Base-by-base conservation (phyloP, 2,329 filamentous ascomycete genomes). In the Mycosphaerella sp. region DNA sequence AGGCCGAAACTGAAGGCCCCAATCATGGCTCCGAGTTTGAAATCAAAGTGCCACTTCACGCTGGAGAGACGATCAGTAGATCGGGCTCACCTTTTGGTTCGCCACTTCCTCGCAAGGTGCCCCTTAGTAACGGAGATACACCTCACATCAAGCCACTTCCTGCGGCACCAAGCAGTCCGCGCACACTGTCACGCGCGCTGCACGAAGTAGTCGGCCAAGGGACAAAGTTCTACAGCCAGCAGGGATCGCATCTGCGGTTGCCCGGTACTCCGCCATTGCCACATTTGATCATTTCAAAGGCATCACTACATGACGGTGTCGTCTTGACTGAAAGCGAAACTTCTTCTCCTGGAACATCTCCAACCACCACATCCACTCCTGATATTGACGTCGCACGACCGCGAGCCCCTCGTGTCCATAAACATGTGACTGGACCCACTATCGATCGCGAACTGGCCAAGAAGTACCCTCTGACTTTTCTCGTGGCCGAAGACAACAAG, bases 401-500 rank as follows among this genome's bases (percentile, higher is more conserved):
- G 1, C 12, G 44, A 44, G 35, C 45, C n/a, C 53, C 49, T 17
- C 51, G 54, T 16, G 44, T 55, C 21, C 56, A 59, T 34, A 64
- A 61, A 55, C 52, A 65, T 21, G 50, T 64, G 3, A 21, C 40
- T 41, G 59, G 64, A 54, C 45, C 63, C 6, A 59, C 57, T 3
- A 62, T 80, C 57, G 81, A 85, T 61, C 75, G 76, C 40, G 73
- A 78, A 12, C 73, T 86, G 3, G 80, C 79, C 2, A 68, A 71
- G 41, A 79, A 79, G 58, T 73, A 80, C 53, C 84, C 84, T 1
- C 73, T 87, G 7, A 84, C 78, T 8, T 82, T 87, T 56, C 73
- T 87, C 2, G 79, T 87, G 1, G 84, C 82, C 3, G 84, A 87
- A 68, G 84, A 87, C 67, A 87, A 87, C 66, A 78, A 78, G 55